phyloP scores from a whole-genome alignment of 768 basidiomycete genomes.

The Leucocoprinus sp. region DNA sequence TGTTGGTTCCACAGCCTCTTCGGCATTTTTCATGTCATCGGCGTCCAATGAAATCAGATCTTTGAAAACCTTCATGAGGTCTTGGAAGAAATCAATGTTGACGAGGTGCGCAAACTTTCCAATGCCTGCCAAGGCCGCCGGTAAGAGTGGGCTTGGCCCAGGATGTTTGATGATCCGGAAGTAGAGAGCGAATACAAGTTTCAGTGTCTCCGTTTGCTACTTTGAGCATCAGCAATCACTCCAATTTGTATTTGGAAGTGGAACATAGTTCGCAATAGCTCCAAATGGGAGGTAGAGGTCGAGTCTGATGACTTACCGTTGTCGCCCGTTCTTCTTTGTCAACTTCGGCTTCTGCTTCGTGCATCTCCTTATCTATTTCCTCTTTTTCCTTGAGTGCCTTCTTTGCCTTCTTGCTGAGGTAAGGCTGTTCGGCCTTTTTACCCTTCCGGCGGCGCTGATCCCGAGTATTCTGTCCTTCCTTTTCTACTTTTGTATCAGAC shows the following conservation, averaged over 20 bases:
- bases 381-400: constrained; percentile 83
- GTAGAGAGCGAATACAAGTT: constrained; percentile 94
- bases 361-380: constrained; percentile 86
- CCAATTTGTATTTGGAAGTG: constrained; percentile 3
- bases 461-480: constrained; percentile 30
- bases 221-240: constrained; percentile 11
- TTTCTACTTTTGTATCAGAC: constrained; percentile 61
- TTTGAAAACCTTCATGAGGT: constrained; percentile 83
- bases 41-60: constrained; percentile 55
- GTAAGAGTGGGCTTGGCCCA: constrained; percentile 67
- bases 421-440: constrained; percentile 53
- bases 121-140: constrained; percentile 85
- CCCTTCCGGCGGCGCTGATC: constrained; percentile 46
- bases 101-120: constrained; percentile 93
- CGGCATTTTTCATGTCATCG: constrained; percentile 21
- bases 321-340: constrained; percentile 83
- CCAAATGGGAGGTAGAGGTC: not conserved
- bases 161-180: constrained; percentile 92
- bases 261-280: not conserved
- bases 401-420: constrained; percentile 88
- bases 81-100: constrained; percentile 97
- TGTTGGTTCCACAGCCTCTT: constrained; percentile 10
- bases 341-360: constrained; percentile 89
- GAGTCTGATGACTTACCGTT: constrained; percentile 46
- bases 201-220: constrained; percentile 97